A percentile compares a stretch with the other conserved stretches of the same genome.
Evolutionary conservation across 345 rosid species (phyloP).

Genomic region (Camelina sativa): DNA sequence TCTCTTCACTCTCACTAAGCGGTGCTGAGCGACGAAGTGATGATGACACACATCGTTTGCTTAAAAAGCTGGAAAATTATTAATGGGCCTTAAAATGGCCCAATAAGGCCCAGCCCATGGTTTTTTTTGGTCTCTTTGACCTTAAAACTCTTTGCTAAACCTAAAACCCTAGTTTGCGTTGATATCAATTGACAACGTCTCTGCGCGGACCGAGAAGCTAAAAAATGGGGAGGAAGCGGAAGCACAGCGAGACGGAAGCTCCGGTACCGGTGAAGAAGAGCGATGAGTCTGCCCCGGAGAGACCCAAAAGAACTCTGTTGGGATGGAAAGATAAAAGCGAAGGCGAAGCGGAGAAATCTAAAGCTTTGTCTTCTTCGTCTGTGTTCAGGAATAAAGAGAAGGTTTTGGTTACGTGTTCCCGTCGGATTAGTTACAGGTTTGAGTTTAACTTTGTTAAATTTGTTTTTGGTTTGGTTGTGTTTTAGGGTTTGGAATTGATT

Average conservation of each 20-base stretch:
- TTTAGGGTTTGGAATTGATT: constrained; percentile 18
- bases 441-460: neutral
- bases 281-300: constrained; percentile 49
- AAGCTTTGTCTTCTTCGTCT: constrained; percentile 30
- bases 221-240: constrained; percentile 75
- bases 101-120: neutral
- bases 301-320: constrained; percentile 71
- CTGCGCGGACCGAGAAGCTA: neutral
- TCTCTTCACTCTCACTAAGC: no score
- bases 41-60: neutral
- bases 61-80: neutral
- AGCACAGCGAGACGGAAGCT: constrained; percentile 57
- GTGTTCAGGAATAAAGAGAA: constrained; percentile 84
- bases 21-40: neutral
- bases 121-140: neutral
- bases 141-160: constrained; percentile 16
- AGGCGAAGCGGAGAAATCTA: constrained; percentile 28
- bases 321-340: constrained; percentile 75
- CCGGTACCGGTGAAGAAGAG: constrained; percentile 52
- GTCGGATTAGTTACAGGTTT: constrained; percentile 82
- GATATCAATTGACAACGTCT: neutral
- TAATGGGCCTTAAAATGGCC: constrained; percentile 1
- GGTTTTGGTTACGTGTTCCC: constrained; percentile 83
- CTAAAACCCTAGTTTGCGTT: constrained; percentile 27
- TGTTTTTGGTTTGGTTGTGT: neutral